These are phyloP conservation scores for Cochlearia excelsa DNA, from an alignment of 345 rosid species.

Conservation along the genomic window DNA sequence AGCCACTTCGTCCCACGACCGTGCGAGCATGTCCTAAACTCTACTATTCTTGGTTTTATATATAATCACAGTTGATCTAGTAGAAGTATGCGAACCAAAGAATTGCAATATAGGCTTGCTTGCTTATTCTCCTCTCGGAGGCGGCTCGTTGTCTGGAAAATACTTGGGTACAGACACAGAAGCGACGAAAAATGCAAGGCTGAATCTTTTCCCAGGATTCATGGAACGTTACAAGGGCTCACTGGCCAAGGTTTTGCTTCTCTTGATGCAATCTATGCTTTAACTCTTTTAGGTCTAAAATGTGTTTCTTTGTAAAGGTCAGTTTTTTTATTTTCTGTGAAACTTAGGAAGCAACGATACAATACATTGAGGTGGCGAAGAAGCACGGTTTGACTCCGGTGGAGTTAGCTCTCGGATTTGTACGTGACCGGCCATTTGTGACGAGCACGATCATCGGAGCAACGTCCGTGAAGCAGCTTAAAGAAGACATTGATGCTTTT, in stretches of 20 bases:
- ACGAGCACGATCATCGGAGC: slow-evolving; percentile 78
- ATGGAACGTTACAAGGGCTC: slow-evolving; percentile 83
- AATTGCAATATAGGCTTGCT: slow-evolving; percentile 82
- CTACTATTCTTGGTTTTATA: slow-evolving; percentile 1
- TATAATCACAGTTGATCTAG: slow-evolving; percentile 68
- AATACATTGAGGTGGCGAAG: slow-evolving; percentile 62
- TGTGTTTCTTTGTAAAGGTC: background rate
- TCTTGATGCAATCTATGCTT: slow-evolving; percentile 10
- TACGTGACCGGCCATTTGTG: slow-evolving; percentile 74
- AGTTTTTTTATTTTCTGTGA: background rate
- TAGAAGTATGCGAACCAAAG: slow-evolving; percentile 84
- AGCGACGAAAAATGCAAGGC: slow-evolving; percentile 68
- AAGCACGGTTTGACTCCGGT: slow-evolving; percentile 74
- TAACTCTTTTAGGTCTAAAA: background rate
- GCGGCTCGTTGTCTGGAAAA: slow-evolving; percentile 75
- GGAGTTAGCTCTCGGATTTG: slow-evolving; percentile 73
- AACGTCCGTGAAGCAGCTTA: slow-evolving; percentile 69
- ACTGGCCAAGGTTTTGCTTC: slow-evolving; percentile 52
- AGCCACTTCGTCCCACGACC: background rate
- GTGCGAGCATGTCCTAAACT: slow-evolving; percentile 7
- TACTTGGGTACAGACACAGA: slow-evolving; percentile 55
- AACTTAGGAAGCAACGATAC: slow-evolving; percentile 66
- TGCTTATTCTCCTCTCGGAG: slow-evolving; percentile 77
- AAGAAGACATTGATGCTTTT: slow-evolving; percentile 82
- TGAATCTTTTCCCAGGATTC: slow-evolving; percentile 84